Conservation (phyloP, 2,329 filamentous ascomycete genomes). For the Aspergillus quadricinctus region DNA sequence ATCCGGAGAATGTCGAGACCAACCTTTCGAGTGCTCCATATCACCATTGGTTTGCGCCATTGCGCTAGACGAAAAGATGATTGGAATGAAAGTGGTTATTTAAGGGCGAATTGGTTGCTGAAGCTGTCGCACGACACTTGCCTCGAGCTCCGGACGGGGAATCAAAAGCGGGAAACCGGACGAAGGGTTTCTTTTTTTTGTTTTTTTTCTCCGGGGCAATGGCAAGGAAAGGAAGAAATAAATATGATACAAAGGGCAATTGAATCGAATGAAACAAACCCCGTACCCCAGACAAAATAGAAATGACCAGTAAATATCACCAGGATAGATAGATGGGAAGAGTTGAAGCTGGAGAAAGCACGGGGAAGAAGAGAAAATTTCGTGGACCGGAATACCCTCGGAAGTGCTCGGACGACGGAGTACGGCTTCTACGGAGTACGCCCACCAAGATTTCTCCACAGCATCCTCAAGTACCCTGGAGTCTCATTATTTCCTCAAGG, state of each 20-base stretch:
- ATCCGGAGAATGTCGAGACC: constrained; percentile 3
- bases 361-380: constrained; percentile 37
- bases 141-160: constrained; percentile 3
- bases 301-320: constrained; percentile 16
- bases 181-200: background rate
- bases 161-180: constrained; percentile 6
- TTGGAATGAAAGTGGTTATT: constrained; percentile 14
- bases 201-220: background rate
- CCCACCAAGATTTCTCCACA: constrained; percentile 19
- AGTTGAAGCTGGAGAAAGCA: constrained; percentile 24
- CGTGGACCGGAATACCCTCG: constrained; percentile 39
- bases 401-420: constrained; percentile 30
- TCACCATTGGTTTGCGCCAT: constrained; percentile 41
- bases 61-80: constrained; percentile 16
- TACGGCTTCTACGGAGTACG: too few species aligned
- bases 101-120: constrained; percentile 8
- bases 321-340: constrained; percentile 13
- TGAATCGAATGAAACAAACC: constrained; percentile 29
- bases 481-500: background rate
- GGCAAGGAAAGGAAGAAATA: constrained; percentile 4
- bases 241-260: constrained; percentile 34
- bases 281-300: constrained; percentile 30
- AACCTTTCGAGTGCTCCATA: constrained; percentile 39
- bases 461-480: background rate
- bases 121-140: constrained; percentile 18